These are phyloP conservation scores for Tephrocybe rancida DNA, from an alignment of 768 basidiomycete genomes.

Conservation along the genomic window DNA sequence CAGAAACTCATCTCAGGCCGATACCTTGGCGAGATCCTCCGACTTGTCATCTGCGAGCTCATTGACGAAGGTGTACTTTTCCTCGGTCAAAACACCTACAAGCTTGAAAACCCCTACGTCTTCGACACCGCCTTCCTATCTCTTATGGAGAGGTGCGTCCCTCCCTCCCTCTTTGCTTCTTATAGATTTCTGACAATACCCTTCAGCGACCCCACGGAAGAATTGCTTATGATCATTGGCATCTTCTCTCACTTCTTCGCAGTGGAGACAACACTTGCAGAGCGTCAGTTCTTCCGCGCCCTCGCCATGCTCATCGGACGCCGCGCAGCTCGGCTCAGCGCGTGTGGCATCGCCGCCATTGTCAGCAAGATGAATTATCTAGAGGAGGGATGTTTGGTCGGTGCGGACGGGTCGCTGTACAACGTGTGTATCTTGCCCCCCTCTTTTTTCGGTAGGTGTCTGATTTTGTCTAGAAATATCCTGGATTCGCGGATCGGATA, in stretches of 20 bases:
- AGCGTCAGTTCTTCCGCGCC: conserved; percentile 96
- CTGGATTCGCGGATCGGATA: conserved; percentile 89
- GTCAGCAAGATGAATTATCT: conserved; percentile 94
- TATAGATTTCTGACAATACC: not conserved
- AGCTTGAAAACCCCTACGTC: conserved; percentile 89
- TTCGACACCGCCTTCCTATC: conserved; percentile 98
- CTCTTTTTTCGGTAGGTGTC: not conserved
- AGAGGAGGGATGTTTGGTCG: conserved; percentile 87
- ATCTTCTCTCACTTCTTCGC: conserved; percentile 98
- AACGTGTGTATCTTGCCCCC: conserved; percentile 57
- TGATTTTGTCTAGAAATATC: conserved; percentile 99
- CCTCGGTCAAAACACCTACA: conserved; percentile 98
- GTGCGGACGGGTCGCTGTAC: conserved; percentile 94
- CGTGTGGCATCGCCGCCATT: conserved; percentile 96
- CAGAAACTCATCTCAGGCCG: conserved; percentile 96
- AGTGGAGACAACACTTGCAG: conserved; percentile 92
- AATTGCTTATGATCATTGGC: conserved; percentile 94
- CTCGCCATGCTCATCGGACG: conserved; percentile 88
- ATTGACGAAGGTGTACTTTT: conserved; percentile 97
- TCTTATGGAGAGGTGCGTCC: conserved; percentile 85
- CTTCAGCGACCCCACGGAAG: conserved; percentile 89
- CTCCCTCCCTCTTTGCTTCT: not conserved
- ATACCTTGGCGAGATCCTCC: conserved; percentile 94
- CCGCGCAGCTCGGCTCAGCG: conserved; percentile 86
- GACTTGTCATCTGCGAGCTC: conserved; percentile 93